A percentile compares a stretch with the other conserved stretches of the same genome.
Conservation (phyloP, 805 yeast genomes). For the Hagleromyces aurorensis region DNA sequence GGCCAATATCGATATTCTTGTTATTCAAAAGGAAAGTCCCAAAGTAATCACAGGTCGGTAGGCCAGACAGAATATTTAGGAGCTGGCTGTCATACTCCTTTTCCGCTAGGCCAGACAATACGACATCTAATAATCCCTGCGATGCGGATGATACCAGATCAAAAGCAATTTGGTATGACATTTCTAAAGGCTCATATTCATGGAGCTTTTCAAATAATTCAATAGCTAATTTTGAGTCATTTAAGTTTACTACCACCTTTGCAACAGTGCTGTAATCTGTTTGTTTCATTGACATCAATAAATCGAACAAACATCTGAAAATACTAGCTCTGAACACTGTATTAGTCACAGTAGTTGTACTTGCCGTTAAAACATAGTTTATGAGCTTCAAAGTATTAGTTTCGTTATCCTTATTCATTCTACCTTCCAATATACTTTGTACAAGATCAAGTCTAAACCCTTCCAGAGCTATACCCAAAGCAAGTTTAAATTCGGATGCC, state of each 20-base stretch:
- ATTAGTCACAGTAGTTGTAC: constrained; percentile 58
- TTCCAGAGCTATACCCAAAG: constrained; percentile 86
- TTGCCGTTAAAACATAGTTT: constrained; percentile 67
- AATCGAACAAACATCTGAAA: constrained; percentile 51
- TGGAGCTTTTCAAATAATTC: constrained; percentile 53
- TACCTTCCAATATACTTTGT: constrained; percentile 43
- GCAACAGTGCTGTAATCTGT: constrained; percentile 82
- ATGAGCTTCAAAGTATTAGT: constrained; percentile 49
- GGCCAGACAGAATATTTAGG: constrained; percentile 72
- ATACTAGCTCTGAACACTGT: constrained; percentile 59
- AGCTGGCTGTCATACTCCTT: constrained; percentile 37
- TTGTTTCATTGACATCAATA: constrained; percentile 47
- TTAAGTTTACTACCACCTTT: constrained; percentile 81
- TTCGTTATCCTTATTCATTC: constrained; percentile 37
- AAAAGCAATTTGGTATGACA: constrained; percentile 90
- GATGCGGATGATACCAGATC: constrained; percentile 88
- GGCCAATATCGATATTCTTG: constrained; percentile 77
- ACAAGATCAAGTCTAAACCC: constrained; percentile 80
- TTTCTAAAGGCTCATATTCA: constrained; percentile 38
- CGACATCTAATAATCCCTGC: constrained; percentile 69
- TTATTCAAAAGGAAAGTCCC: constrained; percentile 81
- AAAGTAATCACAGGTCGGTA: constrained; percentile 89
- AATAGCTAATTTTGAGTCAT: constrained; percentile 65
- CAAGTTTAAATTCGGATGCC: constrained; percentile 66
- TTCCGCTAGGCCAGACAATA: constrained; percentile 36